Conservation (phyloP, 2,329 filamentous ascomycete genomes). For the Hymenotorrendiella dingleyae region DNA sequence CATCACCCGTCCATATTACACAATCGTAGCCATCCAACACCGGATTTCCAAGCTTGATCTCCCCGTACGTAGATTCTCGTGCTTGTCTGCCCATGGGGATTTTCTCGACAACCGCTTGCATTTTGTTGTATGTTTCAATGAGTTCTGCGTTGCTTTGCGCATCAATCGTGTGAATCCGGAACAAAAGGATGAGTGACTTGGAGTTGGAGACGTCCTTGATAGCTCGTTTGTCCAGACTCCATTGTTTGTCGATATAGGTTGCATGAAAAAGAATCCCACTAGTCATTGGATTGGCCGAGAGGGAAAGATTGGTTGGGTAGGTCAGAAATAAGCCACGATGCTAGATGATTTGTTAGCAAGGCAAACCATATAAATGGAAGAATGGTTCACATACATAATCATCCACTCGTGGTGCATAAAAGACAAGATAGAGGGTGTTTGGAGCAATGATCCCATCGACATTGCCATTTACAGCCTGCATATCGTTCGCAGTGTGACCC, state of each 20-base stretch:
- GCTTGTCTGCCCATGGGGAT: constrained; percentile 18
- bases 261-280: constrained; percentile 23
- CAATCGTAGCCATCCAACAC: constrained; percentile 22
- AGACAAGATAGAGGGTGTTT: constrained; percentile 22
- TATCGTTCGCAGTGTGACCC: constrained; percentile 1
- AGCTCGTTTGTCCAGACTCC: constrained; percentile 14
- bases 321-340: constrained; percentile 24
- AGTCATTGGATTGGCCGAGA: constrained; percentile 7
- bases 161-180: constrained; percentile 15
- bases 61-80: constrained; percentile 9
- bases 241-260: constrained; percentile 11
- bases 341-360: constrained; percentile 11
- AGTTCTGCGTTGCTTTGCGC: neutral
- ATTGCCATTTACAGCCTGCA: constrained; percentile 6
- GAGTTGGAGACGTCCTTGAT: constrained; percentile 18
- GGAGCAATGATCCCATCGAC: constrained; percentile 15
- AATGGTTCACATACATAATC: constrained; percentile 18
- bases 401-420: constrained; percentile 23
- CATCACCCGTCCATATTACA: constrained; percentile 22
- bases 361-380: neutral
- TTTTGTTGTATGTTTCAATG: constrained; percentile 7
- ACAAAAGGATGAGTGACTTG: constrained; percentile 18
- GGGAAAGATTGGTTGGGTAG: constrained; percentile 9
- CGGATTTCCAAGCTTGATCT: constrained; percentile 14
- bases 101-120: constrained; percentile 11